A percentile compares a stretch with the other conserved stretches of the same genome.
These are phyloP conservation scores for Lanmaoa rubissima DNA, from an alignment of 768 basidiomycete genomes.

Conservation along the genomic window DNA sequence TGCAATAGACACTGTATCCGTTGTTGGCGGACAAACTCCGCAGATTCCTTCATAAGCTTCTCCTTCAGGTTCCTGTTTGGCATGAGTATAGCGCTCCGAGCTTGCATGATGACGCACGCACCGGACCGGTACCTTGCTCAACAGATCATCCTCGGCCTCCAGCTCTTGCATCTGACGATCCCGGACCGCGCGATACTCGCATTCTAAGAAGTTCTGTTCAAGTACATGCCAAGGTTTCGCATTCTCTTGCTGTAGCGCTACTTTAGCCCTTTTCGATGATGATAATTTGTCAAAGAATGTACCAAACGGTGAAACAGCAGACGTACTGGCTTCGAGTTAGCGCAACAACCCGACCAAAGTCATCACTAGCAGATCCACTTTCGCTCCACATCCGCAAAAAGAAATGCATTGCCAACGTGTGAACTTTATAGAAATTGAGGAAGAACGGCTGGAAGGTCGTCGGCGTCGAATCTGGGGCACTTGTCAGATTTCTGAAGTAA, in stretches of 20 bases:
- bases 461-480: conserved; percentile 60
- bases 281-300: conserved; percentile 6
- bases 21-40: conserved; percentile 86
- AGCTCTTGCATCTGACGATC: conserved; percentile 90
- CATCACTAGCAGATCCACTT: conserved; percentile 70
- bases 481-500: conserved; percentile 1
- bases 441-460: conserved; percentile 86
- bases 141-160: conserved; percentile 82
- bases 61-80: conserved; percentile 71
- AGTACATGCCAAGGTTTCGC: conserved; percentile 80
- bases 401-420: conserved; percentile 77
- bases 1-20: conserved; percentile 84
- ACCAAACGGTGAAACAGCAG: neutral
- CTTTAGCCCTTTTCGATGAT: conserved; percentile 56
- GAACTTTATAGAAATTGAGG: conserved; percentile 78
- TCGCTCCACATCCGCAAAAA: conserved; percentile 94
- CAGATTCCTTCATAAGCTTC: conserved; percentile 86
- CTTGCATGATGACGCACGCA: conserved; percentile 34
- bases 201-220: conserved; percentile 75
- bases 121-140: conserved; percentile 85
- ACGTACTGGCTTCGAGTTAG: conserved; percentile 84
- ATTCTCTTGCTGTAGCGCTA: conserved; percentile 72
- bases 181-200: conserved; percentile 82
- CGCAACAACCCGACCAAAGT: conserved; percentile 76
- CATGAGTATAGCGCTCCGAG: conserved; percentile 4